Base-by-base conservation (phyloP, 192 early-diverging fungal genomes). In the Lobosporangium transversale region DNA sequence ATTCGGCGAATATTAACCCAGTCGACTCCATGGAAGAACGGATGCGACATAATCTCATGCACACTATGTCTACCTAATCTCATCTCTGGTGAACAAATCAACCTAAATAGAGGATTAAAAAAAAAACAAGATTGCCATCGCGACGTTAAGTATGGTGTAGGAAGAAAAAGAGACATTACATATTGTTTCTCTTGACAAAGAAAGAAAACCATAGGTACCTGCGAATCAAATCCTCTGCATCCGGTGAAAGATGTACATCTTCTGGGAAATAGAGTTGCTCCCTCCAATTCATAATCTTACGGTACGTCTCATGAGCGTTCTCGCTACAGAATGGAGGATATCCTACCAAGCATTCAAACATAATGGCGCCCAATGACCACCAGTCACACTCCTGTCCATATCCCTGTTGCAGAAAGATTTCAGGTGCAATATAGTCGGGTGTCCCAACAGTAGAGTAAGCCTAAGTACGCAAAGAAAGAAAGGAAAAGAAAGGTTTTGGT, bases 331-430 rank as follows among this genome's bases (percentile, higher is more conserved):
- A 99, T 6, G 98, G 97, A 44, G 97, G 97, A 66, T 97, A 99
- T 20, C 98, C 98, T 37, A 95, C 91, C 66, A 99, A 83, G 67
- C 97, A 98, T 76, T 99, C 98, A 84, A 94, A 99, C 93, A 99
- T 98, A 70, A 99, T 99, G 6, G 96, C 95, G 27, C 98, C 98
- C 27, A 99, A 78, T 8, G 95, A 97, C 98, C 98, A 99, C 94
- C 95, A 99, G 85, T 99, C 98, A 79, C 97, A 99, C 55, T 97
- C 94, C 74, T 95, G 91, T 58, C 93, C 91, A 84, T 99, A 99
- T 9, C 97, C 97, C 50, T 93, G 90, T 68, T 95, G 94, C 62
- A 88, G 60, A 68, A 99, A 97, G 35, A 97, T 95, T 82, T 99
- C 98, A 14, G 97, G 96, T 10, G 97, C 96, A 80, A 96, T 95